Conservation (phyloP, 169 alveolate species). For the Plasmodium fragile region DNA sequence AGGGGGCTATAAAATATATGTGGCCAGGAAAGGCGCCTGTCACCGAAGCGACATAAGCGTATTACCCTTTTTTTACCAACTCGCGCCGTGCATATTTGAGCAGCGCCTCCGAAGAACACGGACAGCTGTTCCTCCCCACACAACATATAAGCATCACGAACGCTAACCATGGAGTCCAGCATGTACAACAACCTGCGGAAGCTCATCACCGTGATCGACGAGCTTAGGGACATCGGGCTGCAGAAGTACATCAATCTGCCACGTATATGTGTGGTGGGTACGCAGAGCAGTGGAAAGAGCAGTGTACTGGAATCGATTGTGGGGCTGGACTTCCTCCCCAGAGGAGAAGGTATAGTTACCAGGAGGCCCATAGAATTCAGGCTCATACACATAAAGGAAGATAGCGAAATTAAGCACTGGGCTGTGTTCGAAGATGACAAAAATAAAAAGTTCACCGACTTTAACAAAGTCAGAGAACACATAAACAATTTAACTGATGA, state of each 20-base stretch:
- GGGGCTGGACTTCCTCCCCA: slow-evolving; percentile 97
- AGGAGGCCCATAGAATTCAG: slow-evolving; percentile 98
- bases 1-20: background rate
- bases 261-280: slow-evolving; percentile 90
- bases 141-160: background rate
- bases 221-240: slow-evolving; percentile 93
- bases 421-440: slow-evolving; percentile 85
- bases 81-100: background rate
- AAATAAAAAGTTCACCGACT: slow-evolving; percentile 90
- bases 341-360: slow-evolving; percentile 99
- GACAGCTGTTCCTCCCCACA: background rate
- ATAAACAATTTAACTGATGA: slow-evolving; percentile 93
- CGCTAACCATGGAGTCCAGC: slow-evolving; percentile 19
- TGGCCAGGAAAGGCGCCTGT: background rate
- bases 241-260: slow-evolving; percentile 94
- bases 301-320: slow-evolving; percentile 97
- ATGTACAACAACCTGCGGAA: slow-evolving; percentile 50
- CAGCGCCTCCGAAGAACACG: background rate
- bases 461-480: slow-evolving; percentile 93
- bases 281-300: slow-evolving; percentile 92
- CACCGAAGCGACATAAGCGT: background rate
- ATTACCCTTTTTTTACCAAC: background rate
- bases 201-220: slow-evolving; percentile 82
- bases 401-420: slow-evolving; percentile 80
- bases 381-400: slow-evolving; percentile 91